Conservation (phyloP, 305 asterid genomes). For the Rubia balearica region DNA sequence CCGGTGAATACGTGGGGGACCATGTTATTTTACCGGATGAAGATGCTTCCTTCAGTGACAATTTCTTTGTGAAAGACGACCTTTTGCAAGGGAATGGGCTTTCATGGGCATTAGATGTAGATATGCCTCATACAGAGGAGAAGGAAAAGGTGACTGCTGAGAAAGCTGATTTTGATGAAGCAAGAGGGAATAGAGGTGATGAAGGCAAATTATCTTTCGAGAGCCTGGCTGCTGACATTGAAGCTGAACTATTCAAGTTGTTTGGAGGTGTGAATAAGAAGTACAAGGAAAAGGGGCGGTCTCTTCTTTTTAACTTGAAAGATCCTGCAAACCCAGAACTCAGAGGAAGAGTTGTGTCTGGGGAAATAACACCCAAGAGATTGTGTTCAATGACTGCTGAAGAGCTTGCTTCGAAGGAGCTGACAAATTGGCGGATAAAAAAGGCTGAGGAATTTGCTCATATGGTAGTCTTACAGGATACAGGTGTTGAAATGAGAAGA, state of each 20-base stretch:
- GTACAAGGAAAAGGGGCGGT: slow-evolving; percentile 86
- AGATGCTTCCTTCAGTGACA: slow-evolving; percentile 64
- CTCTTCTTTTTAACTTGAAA: slow-evolving; percentile 62
- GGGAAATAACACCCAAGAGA: slow-evolving; percentile 76
- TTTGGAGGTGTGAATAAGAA: slow-evolving; percentile 91
- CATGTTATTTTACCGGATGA: slow-evolving; percentile 53
- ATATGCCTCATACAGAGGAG: slow-evolving; percentile 41
- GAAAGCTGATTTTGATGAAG: slow-evolving; percentile 33
- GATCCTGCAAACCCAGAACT: slow-evolving; percentile 92
- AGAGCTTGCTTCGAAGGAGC: slow-evolving; percentile 98
- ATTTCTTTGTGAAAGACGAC: slow-evolving; percentile 79
- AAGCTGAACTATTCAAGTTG: slow-evolving; percentile 69
- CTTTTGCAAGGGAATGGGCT: slow-evolving; percentile 98
- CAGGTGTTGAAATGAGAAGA: slow-evolving; percentile 69
- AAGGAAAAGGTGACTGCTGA: slow-evolving; percentile 38
- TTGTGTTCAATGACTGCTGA: slow-evolving; percentile 95
- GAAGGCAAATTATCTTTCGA: slow-evolving; percentile 37
- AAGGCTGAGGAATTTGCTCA: slow-evolving; percentile 92
- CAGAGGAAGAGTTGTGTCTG: slow-evolving; percentile 81
- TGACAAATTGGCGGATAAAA: slow-evolving; percentile 92
- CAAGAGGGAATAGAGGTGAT: slow-evolving; percentile 15
- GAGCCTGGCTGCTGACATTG: slow-evolving; percentile 55
- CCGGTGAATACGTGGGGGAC: slow-evolving; percentile 30
- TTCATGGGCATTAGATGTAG: slow-evolving; percentile 91
- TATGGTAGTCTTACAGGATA: slow-evolving; percentile 91